Base-by-base conservation (phyloP, 306 rosid genomes). In the Myrica gale region DNA sequence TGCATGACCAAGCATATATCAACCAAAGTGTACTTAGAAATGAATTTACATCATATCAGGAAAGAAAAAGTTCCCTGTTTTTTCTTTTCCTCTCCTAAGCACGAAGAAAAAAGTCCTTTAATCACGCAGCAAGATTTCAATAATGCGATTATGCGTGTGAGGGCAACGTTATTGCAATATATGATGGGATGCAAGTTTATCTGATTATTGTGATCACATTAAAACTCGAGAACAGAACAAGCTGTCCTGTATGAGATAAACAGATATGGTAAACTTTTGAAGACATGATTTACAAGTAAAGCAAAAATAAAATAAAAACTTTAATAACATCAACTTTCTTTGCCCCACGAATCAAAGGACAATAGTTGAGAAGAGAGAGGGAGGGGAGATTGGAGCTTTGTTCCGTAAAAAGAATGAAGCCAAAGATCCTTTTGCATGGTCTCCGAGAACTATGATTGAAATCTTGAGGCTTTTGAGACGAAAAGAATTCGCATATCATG, bases 381-480 rank as follows among this genome's bases (percentile, higher is more conserved):
- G 53, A 63, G 57, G 52, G 68, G 60, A 52, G 78, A 89, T 85
- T 86, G 87, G 82, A 51, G 80, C 91, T 85, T 89, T 89, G 68
- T 57, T 79, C 87, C 87, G 84, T 75, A 78, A 84, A 80, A 84
- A 83, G 84, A 71, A 79, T 76, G 79, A 78, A 80, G 89, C 87
- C 88, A 88, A 90, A 87, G 80, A 82, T 78, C 12, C 90, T 94
- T 94, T 94, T 91, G 93, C 96, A 94, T 92, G 97, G 97, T 92
- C 96, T 94, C 90, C 94, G 71, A 94, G 97, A 79, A 77, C 21
- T 75, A 91, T 93, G 79, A 93, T 93, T 91, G 87, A 85, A 77
- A 84, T 85, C 81, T 86, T 76, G 89, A 82, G 82, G 73, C 92
- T 89, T 89, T 93, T 88, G 83, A 88, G 89, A 82, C 68, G 85